A percentile compares a stretch with the other conserved stretches of the same genome.
phyloP scores from a whole-genome alignment of 352 stramenopile species.

The Phytophthora quininea region DNA sequence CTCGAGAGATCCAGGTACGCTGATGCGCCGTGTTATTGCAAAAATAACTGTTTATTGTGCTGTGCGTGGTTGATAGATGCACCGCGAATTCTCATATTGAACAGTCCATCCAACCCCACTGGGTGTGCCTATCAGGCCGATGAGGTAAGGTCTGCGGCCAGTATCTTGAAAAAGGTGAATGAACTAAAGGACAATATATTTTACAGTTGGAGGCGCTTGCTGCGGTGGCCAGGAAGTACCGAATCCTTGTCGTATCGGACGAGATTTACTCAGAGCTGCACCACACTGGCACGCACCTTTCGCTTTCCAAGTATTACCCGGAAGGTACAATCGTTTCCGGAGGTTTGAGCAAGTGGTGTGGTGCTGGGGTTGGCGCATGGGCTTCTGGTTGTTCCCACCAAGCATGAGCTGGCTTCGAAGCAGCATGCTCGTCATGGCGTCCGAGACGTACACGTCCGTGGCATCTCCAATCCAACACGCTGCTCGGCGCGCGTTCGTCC shows the following conservation, averaged over 20 bases:
- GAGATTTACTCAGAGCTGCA: conserved; percentile 91
- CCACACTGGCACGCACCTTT: conserved; percentile 73
- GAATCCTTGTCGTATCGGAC: conserved; percentile 89
- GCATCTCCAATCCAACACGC: conserved; percentile 88
- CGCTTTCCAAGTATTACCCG: conserved; percentile 86
- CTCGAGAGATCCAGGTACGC: conserved; percentile 74
- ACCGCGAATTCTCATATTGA: conserved; percentile 86
- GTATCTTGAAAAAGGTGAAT: background rate
- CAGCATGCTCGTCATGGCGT: conserved; percentile 90
- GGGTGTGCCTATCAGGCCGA: conserved; percentile 81
- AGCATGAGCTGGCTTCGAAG: conserved; percentile 82
- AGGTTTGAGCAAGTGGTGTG: conserved; percentile 89
- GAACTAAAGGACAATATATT: background rate
- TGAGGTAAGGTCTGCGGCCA: conserved; percentile 45
- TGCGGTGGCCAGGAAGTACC: conserved; percentile 80
- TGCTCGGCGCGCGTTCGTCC: conserved; percentile 77
- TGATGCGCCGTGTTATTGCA: conserved; percentile 4
- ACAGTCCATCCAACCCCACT: conserved; percentile 87
- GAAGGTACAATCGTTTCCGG: conserved; percentile 90
- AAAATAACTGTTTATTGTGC: background rate
- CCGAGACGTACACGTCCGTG: conserved; percentile 89
- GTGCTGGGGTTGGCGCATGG: conserved; percentile 89
- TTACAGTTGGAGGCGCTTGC: conserved; percentile 66
- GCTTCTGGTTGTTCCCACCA: conserved; percentile 86
- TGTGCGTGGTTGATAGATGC: conserved; percentile 48